A percentile compares a stretch with the other conserved stretches of the same genome.
phyloP scores from a whole-genome alignment of 768 basidiomycete genomes.

The Boletus sensibilis region DNA sequence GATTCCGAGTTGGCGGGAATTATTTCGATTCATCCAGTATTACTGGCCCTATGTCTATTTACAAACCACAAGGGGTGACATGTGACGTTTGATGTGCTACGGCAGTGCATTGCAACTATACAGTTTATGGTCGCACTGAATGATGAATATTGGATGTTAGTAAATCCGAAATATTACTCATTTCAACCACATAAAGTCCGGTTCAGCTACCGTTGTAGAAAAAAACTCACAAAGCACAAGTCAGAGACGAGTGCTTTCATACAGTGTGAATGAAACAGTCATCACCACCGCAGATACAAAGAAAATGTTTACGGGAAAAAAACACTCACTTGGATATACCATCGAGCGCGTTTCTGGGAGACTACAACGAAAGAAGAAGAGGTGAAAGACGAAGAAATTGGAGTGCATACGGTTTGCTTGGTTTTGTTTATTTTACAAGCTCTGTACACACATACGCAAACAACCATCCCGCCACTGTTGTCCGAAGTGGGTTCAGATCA shows the following conservation, averaged over 20 bases:
- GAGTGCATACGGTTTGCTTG: constrained; percentile 8
- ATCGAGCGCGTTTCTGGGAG: not conserved
- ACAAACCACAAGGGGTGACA: not conserved
- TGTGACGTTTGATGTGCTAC: not conserved
- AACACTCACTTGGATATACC: constrained; percentile 15
- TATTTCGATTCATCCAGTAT: not conserved
- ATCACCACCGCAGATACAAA: constrained; percentile 42
- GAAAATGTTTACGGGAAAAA: not conserved
- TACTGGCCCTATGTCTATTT: not conserved
- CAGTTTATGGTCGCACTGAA: not conserved
- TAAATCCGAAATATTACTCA: not conserved
- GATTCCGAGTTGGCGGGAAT: not conserved
- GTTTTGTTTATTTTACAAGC: constrained; percentile 19
- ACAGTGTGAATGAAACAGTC: constrained; percentile 74
- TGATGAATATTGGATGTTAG: constrained; percentile 12
- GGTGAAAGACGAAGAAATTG: not conserved
- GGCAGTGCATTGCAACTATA: not conserved
- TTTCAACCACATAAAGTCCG: constrained; percentile 18
- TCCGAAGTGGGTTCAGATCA: too few relatives aligned
- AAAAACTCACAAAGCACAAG: constrained; percentile 49
- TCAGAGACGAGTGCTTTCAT: constrained; percentile 49
- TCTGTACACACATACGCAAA: constrained; percentile 17
- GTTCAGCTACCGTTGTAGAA: constrained; percentile 90
- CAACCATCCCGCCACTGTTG: not conserved
- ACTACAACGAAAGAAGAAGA: not conserved